Evolutionary conservation across 306 rosid species (phyloP), one percentile per base, ranked within the genome.

Genomic region (Dryas drummondii): DNA sequence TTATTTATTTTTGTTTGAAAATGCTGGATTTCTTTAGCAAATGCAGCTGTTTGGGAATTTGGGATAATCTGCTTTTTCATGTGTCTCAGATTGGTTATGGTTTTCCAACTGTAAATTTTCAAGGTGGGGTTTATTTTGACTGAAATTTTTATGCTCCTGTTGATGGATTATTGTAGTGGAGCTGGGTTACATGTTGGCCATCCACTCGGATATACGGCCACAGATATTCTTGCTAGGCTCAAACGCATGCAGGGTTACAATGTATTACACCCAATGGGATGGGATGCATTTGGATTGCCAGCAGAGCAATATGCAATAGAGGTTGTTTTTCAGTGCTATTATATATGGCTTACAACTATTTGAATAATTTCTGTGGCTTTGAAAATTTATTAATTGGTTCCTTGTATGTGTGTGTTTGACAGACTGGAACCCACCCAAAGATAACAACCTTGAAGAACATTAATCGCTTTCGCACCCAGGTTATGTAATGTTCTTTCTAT

Each of bases 201-300:
- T 88, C 98, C 98, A 17, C 84, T 94, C 60, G 98, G 98, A 52
- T 94, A 91, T 57, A 94, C 98, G 54, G 97, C 97, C 13, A 94
- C 98, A 0, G 97, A 94, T 57, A 90, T 94, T 86, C 96, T 94
- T 41, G 97, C 97, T 9, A 87, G 98, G 77, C 88, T 82, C 75
- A 91, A 89, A 84, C 93, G 97, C 10, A 94, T 91, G 98, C 89
- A 84, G 79, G 98, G 96, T 5, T 88, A 82, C 78, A 91, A 90
- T 65, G 98, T 94, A 48, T 85, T 91, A 87, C 98, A 94, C 79
- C 98, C 98, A 8, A 94, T 94, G 97, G 98, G 98, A 27, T 94
- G 98, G 97, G 97, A 92, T 84, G 97, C 98, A 71, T 94, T 94
- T 82, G 98, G 98, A 59, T 81, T 94, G 81, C 98, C 98, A n/a